Conservation (phyloP, 2,329 filamentous ascomycete genomes). For the Alternaria viburni region DNA sequence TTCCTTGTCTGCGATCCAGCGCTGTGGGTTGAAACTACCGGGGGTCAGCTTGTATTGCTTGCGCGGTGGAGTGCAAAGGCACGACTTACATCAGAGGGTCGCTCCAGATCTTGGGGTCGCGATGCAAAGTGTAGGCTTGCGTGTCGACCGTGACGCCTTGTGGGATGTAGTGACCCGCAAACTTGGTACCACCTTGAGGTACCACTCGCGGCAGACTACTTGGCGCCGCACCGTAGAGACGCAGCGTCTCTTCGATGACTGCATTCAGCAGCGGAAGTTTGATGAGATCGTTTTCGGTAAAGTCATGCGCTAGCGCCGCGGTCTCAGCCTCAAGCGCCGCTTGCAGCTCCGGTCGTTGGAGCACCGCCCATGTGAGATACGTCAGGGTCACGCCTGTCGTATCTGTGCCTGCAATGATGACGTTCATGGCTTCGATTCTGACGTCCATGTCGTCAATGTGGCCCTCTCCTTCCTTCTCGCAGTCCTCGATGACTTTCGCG, state of each 20-base stretch:
- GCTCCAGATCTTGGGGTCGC: constrained; percentile 40
- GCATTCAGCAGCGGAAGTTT: constrained; percentile 44
- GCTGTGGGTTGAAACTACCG: constrained; percentile 42
- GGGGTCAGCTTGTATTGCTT: background rate
- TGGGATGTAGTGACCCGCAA: constrained; percentile 47
- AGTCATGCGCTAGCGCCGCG: constrained; percentile 20
- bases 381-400: constrained; percentile 45
- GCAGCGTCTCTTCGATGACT: constrained; percentile 50
- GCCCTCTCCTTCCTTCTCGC: constrained; percentile 35
- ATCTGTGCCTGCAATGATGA: constrained; percentile 46
- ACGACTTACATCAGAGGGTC: constrained; percentile 33
- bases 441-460: constrained; percentile 44
- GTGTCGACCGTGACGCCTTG: constrained; percentile 48
- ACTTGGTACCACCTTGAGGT: constrained; percentile 42
- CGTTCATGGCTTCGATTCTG: constrained; percentile 39
- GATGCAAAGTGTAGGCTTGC: constrained; percentile 50
- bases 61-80: too few relatives aligned
- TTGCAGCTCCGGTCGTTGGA: constrained; percentile 29
- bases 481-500: constrained; percentile 41
- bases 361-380: constrained; percentile 44
- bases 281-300: constrained; percentile 42
- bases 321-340: constrained; percentile 30
- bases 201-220: constrained; percentile 47
- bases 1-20: constrained; percentile 38
- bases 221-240: constrained; percentile 47